A percentile compares a stretch with the other conserved stretches of the same genome.
Evolutionary conservation across 495 filamentous ascomycete species (phyloP).

Genomic region (Endocarpon pusillum): DNA sequence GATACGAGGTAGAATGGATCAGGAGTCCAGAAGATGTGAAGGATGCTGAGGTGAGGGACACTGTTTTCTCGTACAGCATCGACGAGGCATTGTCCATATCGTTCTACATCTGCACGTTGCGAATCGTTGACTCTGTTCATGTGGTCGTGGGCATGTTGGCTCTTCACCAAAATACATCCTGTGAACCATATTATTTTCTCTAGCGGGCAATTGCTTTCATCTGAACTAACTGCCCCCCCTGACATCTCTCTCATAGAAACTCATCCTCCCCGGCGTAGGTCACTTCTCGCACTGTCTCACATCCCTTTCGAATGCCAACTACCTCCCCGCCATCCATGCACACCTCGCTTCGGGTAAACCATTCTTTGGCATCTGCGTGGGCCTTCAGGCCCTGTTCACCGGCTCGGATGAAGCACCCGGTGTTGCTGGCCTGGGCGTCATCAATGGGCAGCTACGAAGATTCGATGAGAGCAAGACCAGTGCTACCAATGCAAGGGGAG

Average conservation of each 20-base stretch:
- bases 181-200: neutral
- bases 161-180: neutral
- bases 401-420: conserved; percentile 60
- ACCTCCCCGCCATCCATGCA: conserved; percentile 55
- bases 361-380: conserved; percentile 97
- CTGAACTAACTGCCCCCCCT: conserved; percentile 5
- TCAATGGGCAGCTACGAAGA: conserved; percentile 51
- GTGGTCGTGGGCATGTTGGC: neutral
- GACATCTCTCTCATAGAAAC: conserved; percentile 33
- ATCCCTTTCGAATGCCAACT: conserved; percentile 63
- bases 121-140: neutral
- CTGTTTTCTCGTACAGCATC: neutral
- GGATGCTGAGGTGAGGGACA: conserved; percentile 56
- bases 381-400: conserved; percentile 76
- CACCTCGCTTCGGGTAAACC: conserved; percentile 80
- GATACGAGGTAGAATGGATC: conserved; percentile 88
- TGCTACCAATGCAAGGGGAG: no score
- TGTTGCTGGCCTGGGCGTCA: conserved; percentile 54
- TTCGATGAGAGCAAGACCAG: conserved; percentile 55
- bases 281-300: conserved; percentile 93
- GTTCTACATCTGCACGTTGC: neutral
- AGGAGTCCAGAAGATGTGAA: conserved; percentile 65
- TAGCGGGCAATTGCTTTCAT: neutral
- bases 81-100: neutral
- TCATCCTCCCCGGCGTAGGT: conserved; percentile 90